Percentiles rank a stretch among this genome's conserved stretches.
Conservation (phyloP, 495 filamentous ascomycete genomes). For the Bacidia gigantensis region DNA sequence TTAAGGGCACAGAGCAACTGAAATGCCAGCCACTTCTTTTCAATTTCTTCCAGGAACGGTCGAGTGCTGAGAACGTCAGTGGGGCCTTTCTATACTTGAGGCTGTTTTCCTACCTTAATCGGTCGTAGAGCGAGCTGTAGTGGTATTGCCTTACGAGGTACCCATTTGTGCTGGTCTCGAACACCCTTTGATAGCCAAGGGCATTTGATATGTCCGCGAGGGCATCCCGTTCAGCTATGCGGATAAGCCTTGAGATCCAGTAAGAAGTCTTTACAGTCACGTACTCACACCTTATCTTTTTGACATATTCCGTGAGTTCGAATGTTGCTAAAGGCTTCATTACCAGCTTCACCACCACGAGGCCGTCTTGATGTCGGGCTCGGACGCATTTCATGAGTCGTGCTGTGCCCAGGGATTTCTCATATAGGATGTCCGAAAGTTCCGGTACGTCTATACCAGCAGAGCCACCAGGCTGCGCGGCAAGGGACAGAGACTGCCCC, state of each 20-base stretch:
- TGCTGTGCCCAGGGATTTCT: slow-evolving; percentile 84
- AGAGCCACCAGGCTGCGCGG: slow-evolving; percentile 75
- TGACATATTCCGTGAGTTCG: slow-evolving; percentile 63
- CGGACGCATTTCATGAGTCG: slow-evolving; percentile 95
- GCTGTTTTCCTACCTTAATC: slow-evolving; percentile 50
- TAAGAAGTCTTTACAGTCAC: slow-evolving; percentile 5
- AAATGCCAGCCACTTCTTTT: slow-evolving; percentile 98
- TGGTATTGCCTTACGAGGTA: slow-evolving; percentile 94
- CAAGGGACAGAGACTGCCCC: slow-evolving; percentile 94
- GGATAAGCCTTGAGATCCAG: slow-evolving; percentile 12
- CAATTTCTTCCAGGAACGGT: slow-evolving; percentile 93
- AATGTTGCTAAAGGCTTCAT: slow-evolving; percentile 76
- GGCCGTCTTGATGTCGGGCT: slow-evolving; percentile 74
- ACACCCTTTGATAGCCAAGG: slow-evolving; percentile 71
- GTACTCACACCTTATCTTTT: slow-evolving; percentile 55
- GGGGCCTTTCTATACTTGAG: not conserved
- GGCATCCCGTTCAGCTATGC: slow-evolving; percentile 60
- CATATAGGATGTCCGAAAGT: slow-evolving; percentile 76
- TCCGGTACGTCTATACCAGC: slow-evolving; percentile 90
- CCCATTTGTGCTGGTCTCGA: slow-evolving; percentile 81
- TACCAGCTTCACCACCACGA: slow-evolving; percentile 85
- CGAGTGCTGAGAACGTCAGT: slow-evolving; percentile 43
- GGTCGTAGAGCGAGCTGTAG: slow-evolving; percentile 94
- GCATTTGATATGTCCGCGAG: slow-evolving; percentile 82
- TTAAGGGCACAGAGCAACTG: slow-evolving; percentile 86